phyloP scores from a whole-genome alignment of 2,329 filamentous ascomycete species.

The Leptosphaerulina australis region DNA sequence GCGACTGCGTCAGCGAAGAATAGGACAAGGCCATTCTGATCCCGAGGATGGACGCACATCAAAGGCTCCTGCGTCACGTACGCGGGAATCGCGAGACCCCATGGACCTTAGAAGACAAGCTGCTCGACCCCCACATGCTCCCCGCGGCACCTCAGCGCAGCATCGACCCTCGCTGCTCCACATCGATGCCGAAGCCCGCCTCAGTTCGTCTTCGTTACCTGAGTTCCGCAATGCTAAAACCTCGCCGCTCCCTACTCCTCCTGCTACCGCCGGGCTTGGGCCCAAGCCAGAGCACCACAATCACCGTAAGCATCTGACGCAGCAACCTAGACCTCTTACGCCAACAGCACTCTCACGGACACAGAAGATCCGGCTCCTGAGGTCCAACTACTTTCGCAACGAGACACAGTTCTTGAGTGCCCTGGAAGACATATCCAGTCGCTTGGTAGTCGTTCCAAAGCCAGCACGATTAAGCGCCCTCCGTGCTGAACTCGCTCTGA shows the following conservation, averaged over 20 bases:
- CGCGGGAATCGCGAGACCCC: slow-evolving; percentile 31
- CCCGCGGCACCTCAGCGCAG: slow-evolving; percentile 35
- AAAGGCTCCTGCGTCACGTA: slow-evolving; percentile 48
- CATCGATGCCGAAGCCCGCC: slow-evolving; percentile 63
- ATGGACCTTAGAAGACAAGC: slow-evolving; percentile 42
- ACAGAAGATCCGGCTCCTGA: slow-evolving; percentile 74
- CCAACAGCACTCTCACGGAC: slow-evolving; percentile 66
- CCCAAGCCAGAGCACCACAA: slow-evolving; percentile 43
- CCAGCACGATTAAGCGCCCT: slow-evolving; percentile 79
- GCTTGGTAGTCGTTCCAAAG: slow-evolving; percentile 82
- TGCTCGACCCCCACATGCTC: slow-evolving; percentile 27
- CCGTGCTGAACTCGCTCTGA: slow-evolving; percentile 78
- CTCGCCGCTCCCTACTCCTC: slow-evolving; percentile 47
- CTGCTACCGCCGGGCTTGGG: slow-evolving; percentile 50
- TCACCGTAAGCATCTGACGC: slow-evolving; percentile 62
- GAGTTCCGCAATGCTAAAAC: slow-evolving; percentile 62
- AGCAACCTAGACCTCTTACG: slow-evolving; percentile 59
- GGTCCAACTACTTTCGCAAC: slow-evolving; percentile 82
- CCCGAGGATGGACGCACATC: slow-evolving; percentile 44
- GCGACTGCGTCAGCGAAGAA: slow-evolving; percentile 52
- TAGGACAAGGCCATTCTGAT: slow-evolving; percentile 43
- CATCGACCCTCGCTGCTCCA: slow-evolving; percentile 59
- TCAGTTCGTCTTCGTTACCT: slow-evolving; percentile 72
- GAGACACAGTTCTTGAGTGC: slow-evolving; percentile 82
- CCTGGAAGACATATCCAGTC: slow-evolving; percentile 82